Evolutionary conservation across 306 rosid species (phyloP).

Genomic region (Pyrus pyrifolia): DNA sequence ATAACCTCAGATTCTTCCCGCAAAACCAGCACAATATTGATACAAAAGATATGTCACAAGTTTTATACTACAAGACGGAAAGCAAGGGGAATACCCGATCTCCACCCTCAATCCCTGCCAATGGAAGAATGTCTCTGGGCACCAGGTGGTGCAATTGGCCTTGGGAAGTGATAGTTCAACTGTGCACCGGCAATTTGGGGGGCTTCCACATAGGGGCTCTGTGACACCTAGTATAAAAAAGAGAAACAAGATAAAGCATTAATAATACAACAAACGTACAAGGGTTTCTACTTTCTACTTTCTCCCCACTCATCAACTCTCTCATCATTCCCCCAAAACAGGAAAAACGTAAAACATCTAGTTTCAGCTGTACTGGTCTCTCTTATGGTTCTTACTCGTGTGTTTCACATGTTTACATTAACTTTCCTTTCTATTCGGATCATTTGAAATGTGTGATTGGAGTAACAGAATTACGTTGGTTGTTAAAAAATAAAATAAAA

Average conservation of each 20-base stretch:
- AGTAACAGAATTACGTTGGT: not conserved
- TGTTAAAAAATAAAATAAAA: not conserved
- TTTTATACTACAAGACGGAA: slow-evolving; percentile 23
- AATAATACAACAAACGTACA: not conserved
- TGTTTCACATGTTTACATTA: not conserved
- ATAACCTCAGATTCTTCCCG: slow-evolving; percentile 14
- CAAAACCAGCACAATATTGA: slow-evolving; percentile 26
- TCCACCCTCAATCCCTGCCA: slow-evolving; percentile 44
- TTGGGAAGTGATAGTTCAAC: slow-evolving; percentile 45
- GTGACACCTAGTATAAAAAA: slow-evolving; percentile 9
- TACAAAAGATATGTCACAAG: slow-evolving; percentile 17
- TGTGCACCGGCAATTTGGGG: slow-evolving; percentile 58
- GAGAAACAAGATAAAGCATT: not conserved
- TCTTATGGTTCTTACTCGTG: not conserved
- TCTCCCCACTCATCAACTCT: not conserved
- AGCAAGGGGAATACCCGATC: not conserved
- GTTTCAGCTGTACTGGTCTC: not conserved
- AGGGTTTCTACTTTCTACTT: not conserved
- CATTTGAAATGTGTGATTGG: not conserved
- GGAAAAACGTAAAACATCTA: not conserved
- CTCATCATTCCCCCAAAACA: not conserved
- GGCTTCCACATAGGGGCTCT: slow-evolving; percentile 90
- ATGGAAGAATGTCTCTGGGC: slow-evolving; percentile 66
- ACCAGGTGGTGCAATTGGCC: slow-evolving; percentile 92
- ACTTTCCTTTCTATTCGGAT: not conserved